Evolutionary conservation across 345 rosid species (phyloP).

Genomic region (Eucalyptus tenuipes): DNA sequence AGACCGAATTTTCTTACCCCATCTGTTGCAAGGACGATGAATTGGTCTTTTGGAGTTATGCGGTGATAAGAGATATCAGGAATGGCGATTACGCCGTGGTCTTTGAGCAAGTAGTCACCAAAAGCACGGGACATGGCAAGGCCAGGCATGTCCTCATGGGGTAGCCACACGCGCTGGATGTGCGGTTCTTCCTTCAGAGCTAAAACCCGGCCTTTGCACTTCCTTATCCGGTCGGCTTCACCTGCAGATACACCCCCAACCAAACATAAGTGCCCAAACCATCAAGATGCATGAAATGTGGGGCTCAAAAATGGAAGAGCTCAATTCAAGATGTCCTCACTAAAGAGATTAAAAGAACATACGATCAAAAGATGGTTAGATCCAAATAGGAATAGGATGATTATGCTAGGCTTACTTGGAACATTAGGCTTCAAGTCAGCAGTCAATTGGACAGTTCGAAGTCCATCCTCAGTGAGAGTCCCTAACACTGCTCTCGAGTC

Average conservation of each 20-base stretch:
- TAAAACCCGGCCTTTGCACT: conserved; percentile 60
- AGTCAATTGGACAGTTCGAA: conserved; percentile 47
- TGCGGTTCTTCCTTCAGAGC: conserved; percentile 66
- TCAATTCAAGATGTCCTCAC: neutral
- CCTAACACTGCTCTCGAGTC: conserved; percentile 84
- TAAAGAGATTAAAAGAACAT: neutral
- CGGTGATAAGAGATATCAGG: conserved; percentile 57
- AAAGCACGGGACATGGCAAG: conserved; percentile 96
- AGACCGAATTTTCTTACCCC: conserved; percentile 33
- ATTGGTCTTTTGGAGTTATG: conserved; percentile 37
- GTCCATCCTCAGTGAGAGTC: conserved; percentile 26
- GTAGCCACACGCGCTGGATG: conserved; percentile 82
- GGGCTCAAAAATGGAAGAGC: neutral
- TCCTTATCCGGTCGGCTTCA: conserved; percentile 72
- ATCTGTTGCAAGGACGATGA: conserved; percentile 68
- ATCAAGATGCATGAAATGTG: neutral
- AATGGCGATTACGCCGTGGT: conserved; percentile 56
- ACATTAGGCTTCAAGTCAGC: conserved; percentile 72
- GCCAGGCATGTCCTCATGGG: conserved; percentile 66
- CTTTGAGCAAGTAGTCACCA: conserved; percentile 65
- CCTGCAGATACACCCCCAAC: conserved; percentile 14
- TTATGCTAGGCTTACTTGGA: conserved; percentile 33
- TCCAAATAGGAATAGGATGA: neutral
- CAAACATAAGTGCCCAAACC: neutral
- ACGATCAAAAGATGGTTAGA: neutral